These are phyloP conservation scores for Golovinomyces cichoracearum DNA, from an alignment of 2,329 filamentous ascomycete genomes.

Conservation along the genomic window DNA sequence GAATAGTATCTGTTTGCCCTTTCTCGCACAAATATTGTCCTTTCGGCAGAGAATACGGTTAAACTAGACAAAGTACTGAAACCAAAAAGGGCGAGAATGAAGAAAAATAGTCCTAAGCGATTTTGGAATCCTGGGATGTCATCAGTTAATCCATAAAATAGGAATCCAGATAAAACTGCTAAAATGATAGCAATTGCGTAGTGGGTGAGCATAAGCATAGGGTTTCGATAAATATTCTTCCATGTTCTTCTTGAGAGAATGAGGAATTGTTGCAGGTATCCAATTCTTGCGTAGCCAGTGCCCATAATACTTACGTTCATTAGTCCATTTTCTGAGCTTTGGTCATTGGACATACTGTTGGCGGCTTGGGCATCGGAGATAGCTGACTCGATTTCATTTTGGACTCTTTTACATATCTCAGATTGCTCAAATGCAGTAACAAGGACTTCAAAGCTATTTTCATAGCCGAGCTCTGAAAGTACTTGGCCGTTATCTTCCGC, in stretches of 20 bases:
- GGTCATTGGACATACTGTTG: constrained; percentile 35
- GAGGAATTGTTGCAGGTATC: constrained; percentile 55
- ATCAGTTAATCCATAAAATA: constrained; percentile 89
- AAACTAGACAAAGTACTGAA: constrained; percentile 89
- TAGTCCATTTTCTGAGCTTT: constrained; percentile 24
- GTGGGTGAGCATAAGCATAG: constrained; percentile 93
- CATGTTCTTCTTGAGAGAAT: constrained; percentile 81
- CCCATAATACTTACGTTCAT: constrained; percentile 32
- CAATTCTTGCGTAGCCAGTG: constrained; percentile 58
- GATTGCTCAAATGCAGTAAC: constrained; percentile 53
- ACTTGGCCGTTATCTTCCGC: constrained; percentile 44
- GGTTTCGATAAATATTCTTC: constrained; percentile 93
- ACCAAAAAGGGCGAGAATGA: constrained; percentile 79
- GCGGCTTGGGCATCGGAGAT: constrained; percentile 36
- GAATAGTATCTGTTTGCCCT: constrained; percentile 91
- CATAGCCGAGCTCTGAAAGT: constrained; percentile 29
- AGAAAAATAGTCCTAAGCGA: constrained; percentile 88
- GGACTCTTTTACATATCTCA: constrained; percentile 45
- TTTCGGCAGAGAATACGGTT: constrained; percentile 76
- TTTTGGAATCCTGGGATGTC: constrained; percentile 97
- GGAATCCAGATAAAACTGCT: constrained; percentile 75
- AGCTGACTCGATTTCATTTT: constrained; percentile 52
- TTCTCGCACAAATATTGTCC: constrained; percentile 75
- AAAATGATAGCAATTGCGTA: constrained; percentile 91
- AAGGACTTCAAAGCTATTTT: constrained; percentile 58